Base-by-base conservation (phyloP, 768 basidiomycete species). In the Mycena latifolia region DNA sequence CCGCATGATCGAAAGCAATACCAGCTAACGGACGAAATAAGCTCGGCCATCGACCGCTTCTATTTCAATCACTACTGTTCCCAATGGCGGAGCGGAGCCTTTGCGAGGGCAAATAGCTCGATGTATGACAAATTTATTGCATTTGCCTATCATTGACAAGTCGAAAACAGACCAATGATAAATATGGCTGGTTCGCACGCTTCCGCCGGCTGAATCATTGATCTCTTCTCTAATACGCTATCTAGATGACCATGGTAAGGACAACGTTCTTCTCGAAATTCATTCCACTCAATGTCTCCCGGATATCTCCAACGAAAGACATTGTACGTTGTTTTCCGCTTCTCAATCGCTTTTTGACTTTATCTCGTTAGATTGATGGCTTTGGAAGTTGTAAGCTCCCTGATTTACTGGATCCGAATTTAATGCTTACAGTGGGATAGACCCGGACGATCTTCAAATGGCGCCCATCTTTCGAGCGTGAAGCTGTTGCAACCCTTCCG, bases 31-130 rank as follows among this genome's bases (percentile, higher is more conserved):
- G 83, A 88, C 1, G 93, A 94, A 70, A 92, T 98, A 69, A 78
- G 79, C 52, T 72, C 81, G 5, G 91, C 93, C 9, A 89, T 98
- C 46, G 95, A 98, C 74, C 85, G 95, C 43, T 95, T 92, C 74
- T 90, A 90, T 75, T 97, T 96, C 82, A 93, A 90, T 65, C 95
- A 96, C 72, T 98, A 98, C 77, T 97, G 95, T 72, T 86, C 91
- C 54, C 77, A 83, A 50, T 98, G 97, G 80, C 86, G 95, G 64
- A 88, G 88, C 56, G 95, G 95, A 8, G 95, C 94, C 0, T 98
- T 97, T 77, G 93, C 94, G 1, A 83, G 93, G 57, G 95, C 96
- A 11, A 98, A 97, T 75, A 89, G 92, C 69, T 89, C 92, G 18
- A 96, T 98, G 90, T 96, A 79, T 35, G 39, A 67, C 67, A 37